Evolutionary conservation across 495 filamentous ascomycete species (phyloP), one percentile per base, ranked within the genome.

Genomic region (Penicillium soppii): DNA sequence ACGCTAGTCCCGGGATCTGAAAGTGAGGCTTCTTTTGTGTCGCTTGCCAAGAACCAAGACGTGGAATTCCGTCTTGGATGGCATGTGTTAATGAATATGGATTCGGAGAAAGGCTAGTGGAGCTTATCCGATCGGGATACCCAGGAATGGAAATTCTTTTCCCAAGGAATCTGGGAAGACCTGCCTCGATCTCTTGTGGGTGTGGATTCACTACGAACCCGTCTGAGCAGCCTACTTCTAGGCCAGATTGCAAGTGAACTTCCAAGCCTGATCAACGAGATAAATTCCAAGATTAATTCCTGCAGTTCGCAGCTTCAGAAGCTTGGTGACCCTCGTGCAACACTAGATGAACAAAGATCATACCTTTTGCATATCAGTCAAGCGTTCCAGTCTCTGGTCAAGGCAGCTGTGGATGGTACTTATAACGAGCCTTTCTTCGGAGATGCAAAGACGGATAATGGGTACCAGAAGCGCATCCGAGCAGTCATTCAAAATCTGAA

Each of bases 21-120:
- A 4, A 55, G 67, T 19, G 79, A 90, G 47, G 50, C 47, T 0
- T 57, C 58, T 5, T 90, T 77, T 53, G 44, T 89, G 0, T 59
- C 73, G 0, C 69, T 88, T 0, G 77, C 84, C 1, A 61, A 67
- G 22, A 91, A 91, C 52, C 69, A 80, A 23, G 78, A 90, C 43
- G 67, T 85, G 13, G 63, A 57, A 16, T 80, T 91, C 40, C 68
- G 76, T 19, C 76, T 89, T 3, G 87, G 85, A 4, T 90, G 84
- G 85, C 84, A 89, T 63, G 78, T 85, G 3, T 61, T 92, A 19
- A 79, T 79, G 7, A 89, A 89, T 53, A 72, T 80, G 2, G 61
- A 61, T 5, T 80, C 78, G 46, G 62, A 75, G 8, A 74, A 80
- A 35, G n/a, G n/a, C n/a, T 23, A 53, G 1, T 38, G 58, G 0